Base-by-base conservation (phyloP, 2,329 filamentous ascomycete species). In the Canariomyces notabilis region DNA sequence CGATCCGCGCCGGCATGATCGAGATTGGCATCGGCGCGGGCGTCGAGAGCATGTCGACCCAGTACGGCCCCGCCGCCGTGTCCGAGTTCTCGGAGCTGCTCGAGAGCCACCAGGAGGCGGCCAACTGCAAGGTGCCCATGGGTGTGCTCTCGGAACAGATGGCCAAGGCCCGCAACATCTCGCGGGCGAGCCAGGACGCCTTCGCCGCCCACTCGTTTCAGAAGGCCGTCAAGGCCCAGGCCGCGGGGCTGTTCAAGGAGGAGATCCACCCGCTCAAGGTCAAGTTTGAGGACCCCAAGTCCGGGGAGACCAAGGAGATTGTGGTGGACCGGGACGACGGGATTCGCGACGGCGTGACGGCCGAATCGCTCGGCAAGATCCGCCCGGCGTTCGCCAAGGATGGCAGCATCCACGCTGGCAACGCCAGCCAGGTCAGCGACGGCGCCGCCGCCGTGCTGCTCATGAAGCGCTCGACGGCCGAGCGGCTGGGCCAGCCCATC, bases 91-190 rank as follows among this genome's bases (percentile, higher is more conserved):
- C 87, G 22, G 88, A 95, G 40, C 78, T 88, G 43, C 82, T 97
- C 54, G 87, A 96, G 64, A 79, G 74, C 59, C 79, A 91, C 74
- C 77, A 81, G 54, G 85, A 93, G 64, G 79, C 90, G 19, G 86
- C 86, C 61, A 94, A 96, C 78, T 98, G 93, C 82, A 96, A 95
- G 73, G 91, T 97, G 3, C 84, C 89, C 65, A 97, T 97, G 93
- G 91, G 91, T 59, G 79, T 89, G 9, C 76, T 97, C 40, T 95
- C 89, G 21, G 93, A 98, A 71, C 70, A 91, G 62, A 96, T 97
- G 91, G 93, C 91, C 57, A 86, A 89, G 70, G 89, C 89, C 65
- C 81, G 85, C 60, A 75, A 77, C 49, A 80, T 97, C 62, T 62
- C 73, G 47, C 85, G 93, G 51, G 70, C 75, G 9, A 72, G 77